Evolutionary conservation across 129 eudicot genomes (phyloP), one percentile per base, ranked within the genome.

Genomic region (Glebionis coronaria): DNA sequence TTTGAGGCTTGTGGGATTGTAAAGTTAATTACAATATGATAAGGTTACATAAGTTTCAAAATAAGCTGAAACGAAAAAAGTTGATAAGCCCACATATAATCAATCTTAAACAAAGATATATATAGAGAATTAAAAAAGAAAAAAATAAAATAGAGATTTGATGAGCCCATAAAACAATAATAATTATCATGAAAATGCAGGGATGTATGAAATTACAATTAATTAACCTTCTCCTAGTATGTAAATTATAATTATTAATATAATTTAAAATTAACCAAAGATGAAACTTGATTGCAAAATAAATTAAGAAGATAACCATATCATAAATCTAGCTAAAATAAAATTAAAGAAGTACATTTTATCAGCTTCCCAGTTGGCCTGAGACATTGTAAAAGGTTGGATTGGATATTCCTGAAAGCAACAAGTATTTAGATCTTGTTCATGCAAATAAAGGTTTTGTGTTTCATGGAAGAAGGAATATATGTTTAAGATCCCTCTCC

Each of bases 351-450:
- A 31, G 74, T 67, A 92, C 98, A 92, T 92, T 86, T 92, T 92
- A 80, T 88, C 98, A 74, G 98, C 98, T 82, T 92, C 98, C 98
- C 98, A 93, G 71, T 93, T 87, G 13, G 95, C 90, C 66, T 93
- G 98, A 76, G 98, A 84, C 98, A 93, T 91, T 31, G 63, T 83
- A 78, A 3, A 31, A 5, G 40, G 18, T 25, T 5, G 46, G 23
- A 44, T 61, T 14, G 35, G 20, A 16, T 31, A 61, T 61, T 61
- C 45, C 65, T 60, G 23, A 29, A 59, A 35, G 42, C 25, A 23
- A 35, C 25, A 23, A 35, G 42, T 35, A 10, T 35, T 35, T 35
- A 35, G 42, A 35, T 35, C 42, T 35, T n/a, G n/a, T n/a, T 35
- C 42, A 35, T 35, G 42, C 42, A 35, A 35, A 35, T 6, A 23